phyloP scores from a whole-genome alignment of 441 rosid species.

The Melastoma candidum region DNA sequence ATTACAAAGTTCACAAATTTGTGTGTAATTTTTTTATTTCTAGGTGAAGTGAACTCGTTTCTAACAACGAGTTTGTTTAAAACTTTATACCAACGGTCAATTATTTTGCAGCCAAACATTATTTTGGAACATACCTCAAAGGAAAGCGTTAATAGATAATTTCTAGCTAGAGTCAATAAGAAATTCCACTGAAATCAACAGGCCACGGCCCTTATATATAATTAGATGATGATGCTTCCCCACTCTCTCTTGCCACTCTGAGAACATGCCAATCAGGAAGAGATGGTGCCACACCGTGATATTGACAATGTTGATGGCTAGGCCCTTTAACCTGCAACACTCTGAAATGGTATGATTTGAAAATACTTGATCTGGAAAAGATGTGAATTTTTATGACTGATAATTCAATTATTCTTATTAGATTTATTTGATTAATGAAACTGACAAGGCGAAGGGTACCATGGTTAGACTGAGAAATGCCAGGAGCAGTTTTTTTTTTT shows the following conservation, averaged over 20 bases:
- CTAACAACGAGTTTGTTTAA: too few species aligned
- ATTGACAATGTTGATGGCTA: constrained; percentile 47
- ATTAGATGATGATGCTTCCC: too few species aligned
- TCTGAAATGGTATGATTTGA: constrained; percentile 39
- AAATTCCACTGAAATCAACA: too few species aligned
- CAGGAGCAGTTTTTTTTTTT: constrained; percentile 96
- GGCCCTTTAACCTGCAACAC: constrained; percentile 10
- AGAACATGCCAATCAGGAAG: constrained; percentile 36
- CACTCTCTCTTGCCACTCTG: constrained; percentile 52
- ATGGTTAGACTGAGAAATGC: constrained; percentile 61
- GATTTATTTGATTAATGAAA: constrained; percentile 6
- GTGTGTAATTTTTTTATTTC: too few species aligned
- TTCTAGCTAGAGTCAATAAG: too few species aligned
- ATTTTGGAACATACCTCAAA: too few species aligned
- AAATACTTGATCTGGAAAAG: background rate
- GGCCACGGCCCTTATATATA: too few species aligned
- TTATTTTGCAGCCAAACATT: too few species aligned
- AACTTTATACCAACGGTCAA: too few species aligned
- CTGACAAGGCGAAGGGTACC: constrained; percentile 17
- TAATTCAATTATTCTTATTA: constrained; percentile 15
- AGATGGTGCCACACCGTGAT: constrained; percentile 24
- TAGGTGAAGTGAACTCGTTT: too few species aligned
- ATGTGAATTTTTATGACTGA: constrained; percentile 1
- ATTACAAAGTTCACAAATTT: too few species aligned
- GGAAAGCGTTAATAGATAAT: too few species aligned